Evolutionary conservation across 2,329 filamentous ascomycete genomes (phyloP).

Genomic region (Ophiocordyceps camponoti-saundersi): DNA sequence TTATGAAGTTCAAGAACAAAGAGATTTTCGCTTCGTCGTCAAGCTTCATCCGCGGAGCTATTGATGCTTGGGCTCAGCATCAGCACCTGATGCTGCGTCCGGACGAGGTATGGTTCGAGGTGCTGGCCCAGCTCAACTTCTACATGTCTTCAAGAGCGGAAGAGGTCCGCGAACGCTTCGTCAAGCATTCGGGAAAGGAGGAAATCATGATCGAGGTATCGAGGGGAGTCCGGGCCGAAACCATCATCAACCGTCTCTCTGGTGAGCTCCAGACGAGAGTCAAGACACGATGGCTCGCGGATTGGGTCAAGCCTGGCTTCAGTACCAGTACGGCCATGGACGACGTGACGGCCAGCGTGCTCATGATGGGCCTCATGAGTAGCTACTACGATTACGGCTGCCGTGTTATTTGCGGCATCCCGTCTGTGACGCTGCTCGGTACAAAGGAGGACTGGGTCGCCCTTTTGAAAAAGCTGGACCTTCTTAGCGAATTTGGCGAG

Average conservation of each 20-base stretch:
- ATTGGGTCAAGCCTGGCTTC: conserved; percentile 25
- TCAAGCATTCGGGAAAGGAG: neutral
- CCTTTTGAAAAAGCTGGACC: conserved; percentile 22
- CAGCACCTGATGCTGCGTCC: conserved; percentile 31
- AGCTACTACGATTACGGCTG: conserved; percentile 8
- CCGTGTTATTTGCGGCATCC: conserved; percentile 23
- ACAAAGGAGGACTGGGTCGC: conserved; percentile 20
- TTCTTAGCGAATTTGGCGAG: neutral
- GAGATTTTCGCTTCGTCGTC: conserved; percentile 13
- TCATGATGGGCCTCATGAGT: conserved; percentile 27
- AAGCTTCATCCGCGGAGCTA: conserved; percentile 25
- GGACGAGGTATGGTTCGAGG: conserved; percentile 37
- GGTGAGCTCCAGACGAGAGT: conserved; percentile 7
- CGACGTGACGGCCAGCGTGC: conserved; percentile 20
- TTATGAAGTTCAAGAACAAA: neutral
- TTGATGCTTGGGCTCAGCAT: conserved; percentile 30
- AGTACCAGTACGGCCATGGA: conserved; percentile 20
- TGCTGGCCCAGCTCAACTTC: conserved; percentile 31
- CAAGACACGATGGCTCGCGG: conserved; percentile 19
- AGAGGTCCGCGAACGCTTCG: conserved; percentile 15
- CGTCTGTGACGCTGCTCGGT: conserved; percentile 22
- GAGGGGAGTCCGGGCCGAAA: too few relatives aligned
- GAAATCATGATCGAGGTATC: neutral
- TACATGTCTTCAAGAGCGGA: conserved; percentile 30
- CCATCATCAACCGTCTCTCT: neutral